phyloP scores from a whole-genome alignment of 108 stramenopile species.

The Pseudonitzschia multiseries region DNA sequence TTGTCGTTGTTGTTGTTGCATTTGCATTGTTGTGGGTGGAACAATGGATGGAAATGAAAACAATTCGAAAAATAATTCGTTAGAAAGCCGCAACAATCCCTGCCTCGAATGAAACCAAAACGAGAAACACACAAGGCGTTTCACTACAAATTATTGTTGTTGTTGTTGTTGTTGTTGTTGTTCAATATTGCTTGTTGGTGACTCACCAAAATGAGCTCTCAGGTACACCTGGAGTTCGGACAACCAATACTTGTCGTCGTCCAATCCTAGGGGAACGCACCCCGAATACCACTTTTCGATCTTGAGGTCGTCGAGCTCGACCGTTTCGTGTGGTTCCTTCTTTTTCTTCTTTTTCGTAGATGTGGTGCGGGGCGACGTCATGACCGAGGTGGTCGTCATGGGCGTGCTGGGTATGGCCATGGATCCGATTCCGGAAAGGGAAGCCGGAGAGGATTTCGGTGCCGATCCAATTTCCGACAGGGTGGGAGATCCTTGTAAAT shows the following conservation, averaged over 20 bases:
- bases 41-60: background rate
- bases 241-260: slow-evolving; percentile 85
- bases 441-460: slow-evolving; percentile 8
- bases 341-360: slow-evolving; percentile 6
- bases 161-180: background rate
- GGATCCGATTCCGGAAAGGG: background rate
- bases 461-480: slow-evolving; percentile 8
- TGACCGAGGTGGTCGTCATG: background rate
- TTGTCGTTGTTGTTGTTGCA: no score
- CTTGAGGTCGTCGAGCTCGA: slow-evolving; percentile 10
- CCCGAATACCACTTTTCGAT: slow-evolving; percentile 53
- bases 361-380: background rate
- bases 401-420: slow-evolving; percentile 8
- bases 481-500: slow-evolving; percentile 5
- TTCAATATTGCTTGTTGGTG: background rate
- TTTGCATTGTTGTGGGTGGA: background rate
- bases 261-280: slow-evolving; percentile 62
- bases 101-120: background rate
- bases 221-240: slow-evolving; percentile 83
- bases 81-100: background rate
- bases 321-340: slow-evolving; percentile 13
- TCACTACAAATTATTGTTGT: no score
- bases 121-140: background rate
- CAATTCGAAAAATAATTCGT: background rate
- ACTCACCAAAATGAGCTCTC: slow-evolving; percentile 59